Conservation (phyloP, 2,329 filamentous ascomycete genomes). For the Verticillium tricorpus region DNA sequence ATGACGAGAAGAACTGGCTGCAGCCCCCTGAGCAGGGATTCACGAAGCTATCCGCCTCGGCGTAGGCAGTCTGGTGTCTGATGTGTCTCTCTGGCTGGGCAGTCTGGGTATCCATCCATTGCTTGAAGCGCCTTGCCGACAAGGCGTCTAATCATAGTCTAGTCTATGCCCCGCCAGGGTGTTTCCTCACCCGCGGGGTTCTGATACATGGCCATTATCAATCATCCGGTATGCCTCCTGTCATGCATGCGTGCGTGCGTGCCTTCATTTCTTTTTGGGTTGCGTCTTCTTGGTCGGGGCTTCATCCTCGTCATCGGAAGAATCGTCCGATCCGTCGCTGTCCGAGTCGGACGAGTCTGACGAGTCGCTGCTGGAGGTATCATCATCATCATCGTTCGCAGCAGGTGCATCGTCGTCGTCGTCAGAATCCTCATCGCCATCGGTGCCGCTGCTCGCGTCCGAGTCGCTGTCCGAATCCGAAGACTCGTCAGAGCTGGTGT, state of each 20-base stretch:
- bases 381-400: slow-evolving; percentile 26
- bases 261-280: neutral
- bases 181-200: neutral
- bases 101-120: slow-evolving; percentile 9
- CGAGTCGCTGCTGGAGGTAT: slow-evolving; percentile 37
- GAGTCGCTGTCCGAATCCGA: slow-evolving; percentile 27
- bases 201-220: neutral
- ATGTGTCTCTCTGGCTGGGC: neutral
- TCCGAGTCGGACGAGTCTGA: slow-evolving; percentile 32
- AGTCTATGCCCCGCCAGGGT: neutral
- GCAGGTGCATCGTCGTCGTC: slow-evolving; percentile 31
- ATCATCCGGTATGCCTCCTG: neutral
- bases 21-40: slow-evolving; percentile 81
- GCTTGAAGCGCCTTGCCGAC: slow-evolving; percentile 7
- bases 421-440: slow-evolving; percentile 23
- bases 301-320: slow-evolving; percentile 1
- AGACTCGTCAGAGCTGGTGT: slow-evolving; percentile 30
- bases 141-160: slow-evolving; percentile 1
- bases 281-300: neutral
- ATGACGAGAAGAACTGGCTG: slow-evolving; percentile 89
- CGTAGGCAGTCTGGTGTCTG: neutral
- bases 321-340: slow-evolving; percentile 29
- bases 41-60: slow-evolving; percentile 54
- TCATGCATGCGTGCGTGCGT: neutral
- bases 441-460: slow-evolving; percentile 23